Evolutionary conservation across 1,284 basidiomycete species (phyloP), one percentile per base, ranked within the genome.

Genomic region (Mycena citricolor): DNA sequence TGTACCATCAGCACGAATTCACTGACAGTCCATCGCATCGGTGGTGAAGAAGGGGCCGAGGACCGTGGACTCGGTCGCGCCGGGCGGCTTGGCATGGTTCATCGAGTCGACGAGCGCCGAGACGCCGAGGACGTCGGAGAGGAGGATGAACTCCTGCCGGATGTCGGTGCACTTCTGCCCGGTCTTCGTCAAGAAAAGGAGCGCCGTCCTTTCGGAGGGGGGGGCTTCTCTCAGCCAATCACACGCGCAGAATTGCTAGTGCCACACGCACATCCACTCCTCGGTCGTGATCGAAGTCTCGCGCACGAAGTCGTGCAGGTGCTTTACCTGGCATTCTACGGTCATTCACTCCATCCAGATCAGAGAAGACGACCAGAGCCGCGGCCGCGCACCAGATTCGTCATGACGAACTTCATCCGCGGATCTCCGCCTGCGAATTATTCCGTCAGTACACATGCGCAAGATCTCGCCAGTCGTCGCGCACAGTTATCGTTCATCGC

Each of bases 31-130:
- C 23, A 77, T 75, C 14, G 89, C 81, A 58, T 94, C 90, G 25
- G 86, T 83, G 3, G 87, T 89, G 59, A 79, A 86, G 71, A 93
- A 94, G 2, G 90, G 91, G 8, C 90, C 91, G 21, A 94, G 73
- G 4, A 93, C 81, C 22, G 84, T 89, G 24, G 77, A 78, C 58
- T 86, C 84, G 0, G 88, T 90, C 8, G 81, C 84, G 5, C 73
- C 74, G 3, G 74, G 71, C 3, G 77, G 70, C 34, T 77, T 77
- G 4, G 84, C 81, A 59, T 92, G 84, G 67, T 90, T 91, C 55
- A 90, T 62, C 10, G 78, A 67, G 56, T 92, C 87, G 6, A 94
- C 83, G 40, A 93, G 70, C 0, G 84, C 78, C 0, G 88, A 90
- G 2, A 90, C 75, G 8, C 91, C 90, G 2, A 93, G 67, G 0